Evolutionary conservation across 2,329 filamentous ascomycete genomes (phyloP), one percentile per base, ranked within the genome.

Genomic region (Colletotrichum spinosum): DNA sequence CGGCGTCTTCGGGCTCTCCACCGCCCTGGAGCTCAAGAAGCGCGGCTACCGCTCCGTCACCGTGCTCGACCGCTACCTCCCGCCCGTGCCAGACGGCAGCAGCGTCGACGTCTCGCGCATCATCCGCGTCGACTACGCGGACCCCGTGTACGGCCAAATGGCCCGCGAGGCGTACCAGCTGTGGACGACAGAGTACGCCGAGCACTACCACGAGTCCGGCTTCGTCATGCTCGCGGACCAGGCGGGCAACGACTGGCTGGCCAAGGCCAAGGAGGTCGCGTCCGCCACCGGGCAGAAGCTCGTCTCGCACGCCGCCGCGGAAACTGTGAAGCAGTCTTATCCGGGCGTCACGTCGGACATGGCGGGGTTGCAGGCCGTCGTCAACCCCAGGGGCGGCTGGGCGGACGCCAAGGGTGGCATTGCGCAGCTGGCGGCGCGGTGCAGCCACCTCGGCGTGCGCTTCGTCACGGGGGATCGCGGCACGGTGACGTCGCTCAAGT

Each of bases 141-240:
- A 89, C 69, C 76, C 83, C 0, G 80, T 86, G 12, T 93, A 93
- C 71, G 83, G 86, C 5, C 77, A 79, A 48, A 84, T 93, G 56
- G 89, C 86, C 4, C 60, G 61, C 48, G 73, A 77, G 54, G 72
- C 76, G 3, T 64, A 71, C 10, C 53, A 67, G 0, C 72, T 69
- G 2, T 77, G 75, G 75, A 60, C 65, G 0, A 34, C 54, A 8
- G 69, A 72, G 12, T 77, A 74, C 45, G 63, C 68, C 7, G 70
- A 69, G 15, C 72, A 77, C 53, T 77, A 75, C 38, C 68, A 76
- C 48, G 64, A 72, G 57, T 74, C 69, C 7, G 75, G 76, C 4
- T 77, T 77, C 55, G 68, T 76, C 33, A 76, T 77, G 72, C 65
- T 77, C 0, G 58, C 69, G 6, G 55, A 66, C 9, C 39, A 57